Conservation (phyloP, 352 stramenopile species). For the Phytophthora pinifolia region DNA sequence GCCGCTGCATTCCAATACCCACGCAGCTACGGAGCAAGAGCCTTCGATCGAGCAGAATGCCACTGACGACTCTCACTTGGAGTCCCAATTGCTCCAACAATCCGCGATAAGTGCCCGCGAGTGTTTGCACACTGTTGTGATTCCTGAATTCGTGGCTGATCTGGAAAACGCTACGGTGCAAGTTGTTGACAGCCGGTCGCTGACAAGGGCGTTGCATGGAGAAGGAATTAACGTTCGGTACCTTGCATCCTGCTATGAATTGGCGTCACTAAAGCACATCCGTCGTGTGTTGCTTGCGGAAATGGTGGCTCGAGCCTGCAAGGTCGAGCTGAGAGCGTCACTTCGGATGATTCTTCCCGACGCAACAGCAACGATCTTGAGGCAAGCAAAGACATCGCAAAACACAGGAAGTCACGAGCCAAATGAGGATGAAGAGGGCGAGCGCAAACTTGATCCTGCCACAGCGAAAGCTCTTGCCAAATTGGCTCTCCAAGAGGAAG, state of each 20-base stretch:
- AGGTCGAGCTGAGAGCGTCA: constrained; percentile 44
- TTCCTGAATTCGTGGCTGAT: constrained; percentile 48
- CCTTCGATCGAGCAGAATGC: not conserved
- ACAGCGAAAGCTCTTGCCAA: constrained; percentile 20
- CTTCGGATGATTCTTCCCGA: constrained; percentile 38
- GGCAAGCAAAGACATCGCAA: constrained; percentile 14
- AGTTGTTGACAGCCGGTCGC: constrained; percentile 39
- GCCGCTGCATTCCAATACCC: constrained; percentile 39
- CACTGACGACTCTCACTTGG: constrained; percentile 16
- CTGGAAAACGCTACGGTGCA: constrained; percentile 35
- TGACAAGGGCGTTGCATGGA: constrained; percentile 46
- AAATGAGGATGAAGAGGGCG: constrained; percentile 9
- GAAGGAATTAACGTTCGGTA: constrained; percentile 63
- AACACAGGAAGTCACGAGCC: constrained; percentile 1
- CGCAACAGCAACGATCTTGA: constrained; percentile 16
- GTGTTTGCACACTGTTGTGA: constrained; percentile 37
- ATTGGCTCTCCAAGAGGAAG: constrained; percentile 21
- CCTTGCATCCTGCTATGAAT: constrained; percentile 55
- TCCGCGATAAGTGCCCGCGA: constrained; percentile 36
- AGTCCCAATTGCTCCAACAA: constrained; percentile 40
- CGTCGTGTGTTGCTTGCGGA: constrained; percentile 49
- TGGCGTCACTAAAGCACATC: constrained; percentile 43
- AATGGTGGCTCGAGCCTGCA: constrained; percentile 64
- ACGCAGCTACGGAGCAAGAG: constrained; percentile 8
- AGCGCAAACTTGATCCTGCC: constrained; percentile 3